phyloP scores from a whole-genome alignment of 257 asterid genomes.

The Penstemon eatonii region DNA sequence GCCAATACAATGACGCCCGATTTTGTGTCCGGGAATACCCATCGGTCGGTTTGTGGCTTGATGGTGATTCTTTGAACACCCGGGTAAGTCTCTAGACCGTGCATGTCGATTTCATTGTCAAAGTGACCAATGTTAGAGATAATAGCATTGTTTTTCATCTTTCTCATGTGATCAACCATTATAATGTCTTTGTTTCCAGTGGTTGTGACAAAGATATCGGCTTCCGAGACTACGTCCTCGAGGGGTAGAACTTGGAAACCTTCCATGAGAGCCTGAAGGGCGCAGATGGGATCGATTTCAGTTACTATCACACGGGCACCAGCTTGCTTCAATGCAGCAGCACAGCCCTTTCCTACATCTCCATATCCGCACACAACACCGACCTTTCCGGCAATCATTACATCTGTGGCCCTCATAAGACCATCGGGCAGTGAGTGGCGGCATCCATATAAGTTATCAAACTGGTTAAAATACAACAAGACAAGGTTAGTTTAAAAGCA shows the following conservation, averaged over 20 bases:
- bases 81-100: slow-evolving; percentile 15
- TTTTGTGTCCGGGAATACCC: slow-evolving; percentile 18
- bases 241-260: slow-evolving; percentile 14
- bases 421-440: background rate
- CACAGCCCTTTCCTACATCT: background rate
- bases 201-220: slow-evolving; percentile 18
- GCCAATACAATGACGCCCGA: slow-evolving; percentile 17
- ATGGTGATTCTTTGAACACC: slow-evolving; percentile 16
- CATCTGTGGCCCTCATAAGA: background rate
- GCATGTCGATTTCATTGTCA: slow-evolving; percentile 19
- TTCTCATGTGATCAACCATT: slow-evolving; percentile 6
- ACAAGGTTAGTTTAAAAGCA: background rate
- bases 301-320: slow-evolving; percentile 1
- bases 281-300: slow-evolving; percentile 14
- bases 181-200: slow-evolving; percentile 16
- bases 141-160: slow-evolving; percentile 18
- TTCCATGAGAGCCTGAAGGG: slow-evolving; percentile 18
- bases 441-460: slow-evolving; percentile 2
- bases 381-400: background rate
- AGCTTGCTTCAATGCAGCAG: background rate
- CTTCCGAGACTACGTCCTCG: background rate
- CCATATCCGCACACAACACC: background rate
- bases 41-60: slow-evolving; percentile 18
- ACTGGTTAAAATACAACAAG: background rate
- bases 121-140: slow-evolving; percentile 22